These are phyloP conservation scores for Chrysosporium keratinophilum DNA, from an alignment of 2,329 filamentous ascomycete genomes.

Conservation along the genomic window DNA sequence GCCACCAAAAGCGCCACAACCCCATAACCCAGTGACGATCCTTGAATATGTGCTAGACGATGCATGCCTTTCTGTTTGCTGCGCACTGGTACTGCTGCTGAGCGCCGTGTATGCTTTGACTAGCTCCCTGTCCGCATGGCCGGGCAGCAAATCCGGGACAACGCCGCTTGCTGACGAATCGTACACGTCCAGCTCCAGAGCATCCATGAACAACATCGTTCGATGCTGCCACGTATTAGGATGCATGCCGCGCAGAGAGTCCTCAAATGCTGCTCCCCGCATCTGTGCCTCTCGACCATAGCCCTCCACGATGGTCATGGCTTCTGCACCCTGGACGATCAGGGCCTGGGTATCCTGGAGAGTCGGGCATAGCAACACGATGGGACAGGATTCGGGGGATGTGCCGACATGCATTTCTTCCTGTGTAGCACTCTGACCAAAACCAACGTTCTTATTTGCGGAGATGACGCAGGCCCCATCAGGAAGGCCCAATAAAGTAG, in stretches of 20 bases:
- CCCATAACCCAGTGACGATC: constrained; percentile 15
- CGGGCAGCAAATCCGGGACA: constrained; percentile 12
- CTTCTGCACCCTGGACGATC: constrained; percentile 13
- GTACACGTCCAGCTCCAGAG: constrained; percentile 9
- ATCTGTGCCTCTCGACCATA: constrained; percentile 12
- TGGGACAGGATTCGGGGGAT: constrained; percentile 12
- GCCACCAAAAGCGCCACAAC: constrained; percentile 15
- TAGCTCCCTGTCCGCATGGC: constrained; percentile 12
- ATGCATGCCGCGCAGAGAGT: background rate
- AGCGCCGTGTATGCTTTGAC: constrained; percentile 12
- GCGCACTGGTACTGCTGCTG: background rate
- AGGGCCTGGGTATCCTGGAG: constrained; percentile 9
- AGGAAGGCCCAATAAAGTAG: constrained; percentile 12
- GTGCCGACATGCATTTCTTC: constrained; percentile 11
- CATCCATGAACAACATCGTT: constrained; percentile 16
- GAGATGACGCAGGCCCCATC: constrained; percentile 13
- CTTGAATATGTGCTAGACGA: constrained; percentile 10
- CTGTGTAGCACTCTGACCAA: constrained; percentile 13
- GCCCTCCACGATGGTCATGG: constrained; percentile 9
- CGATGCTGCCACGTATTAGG: constrained; percentile 7
- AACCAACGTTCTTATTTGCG: constrained; percentile 15
- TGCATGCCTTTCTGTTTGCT: background rate
- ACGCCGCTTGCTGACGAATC: background rate
- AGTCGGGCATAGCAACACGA: constrained; percentile 7
- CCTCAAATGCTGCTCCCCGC: background rate